phyloP scores from a whole-genome alignment of 179 eudicot species.

The Silene noctiflora region DNA sequence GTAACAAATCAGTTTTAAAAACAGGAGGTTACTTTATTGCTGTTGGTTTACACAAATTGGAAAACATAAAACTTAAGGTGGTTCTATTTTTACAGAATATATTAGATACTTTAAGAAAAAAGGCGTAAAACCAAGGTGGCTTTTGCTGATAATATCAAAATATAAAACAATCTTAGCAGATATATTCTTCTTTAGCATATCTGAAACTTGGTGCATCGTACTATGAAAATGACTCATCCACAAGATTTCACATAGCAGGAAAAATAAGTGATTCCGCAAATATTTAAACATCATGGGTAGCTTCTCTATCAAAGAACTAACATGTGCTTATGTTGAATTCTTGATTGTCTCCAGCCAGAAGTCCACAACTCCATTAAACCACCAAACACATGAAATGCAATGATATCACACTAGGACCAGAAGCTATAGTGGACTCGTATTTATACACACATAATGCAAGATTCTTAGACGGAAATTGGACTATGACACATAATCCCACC shows the following conservation, averaged over 20 bases:
- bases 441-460: not conserved
- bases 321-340: no score
- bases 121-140: no score
- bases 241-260: not conserved
- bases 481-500: conserved; percentile 1
- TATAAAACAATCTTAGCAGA: not conserved
- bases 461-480: not conserved
- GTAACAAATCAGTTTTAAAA: no score
- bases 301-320: not conserved
- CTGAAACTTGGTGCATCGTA: not conserved
- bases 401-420: not conserved
- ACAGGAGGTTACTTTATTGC: not conserved
- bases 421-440: not conserved
- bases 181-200: not conserved
- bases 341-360: not conserved
- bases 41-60: not conserved
- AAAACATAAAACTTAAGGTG: not conserved
- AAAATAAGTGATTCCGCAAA: not conserved
- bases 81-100: no score
- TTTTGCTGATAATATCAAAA: not conserved
- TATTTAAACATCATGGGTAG: not conserved
- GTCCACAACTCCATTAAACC: not conserved
- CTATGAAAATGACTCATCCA: not conserved
- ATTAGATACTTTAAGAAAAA: no score
- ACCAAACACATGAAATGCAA: not conserved